Evolutionary conservation across 768 basidiomycete genomes (phyloP), one percentile per base, ranked within the genome.

Genomic region (Pulveroboletus frians): DNA sequence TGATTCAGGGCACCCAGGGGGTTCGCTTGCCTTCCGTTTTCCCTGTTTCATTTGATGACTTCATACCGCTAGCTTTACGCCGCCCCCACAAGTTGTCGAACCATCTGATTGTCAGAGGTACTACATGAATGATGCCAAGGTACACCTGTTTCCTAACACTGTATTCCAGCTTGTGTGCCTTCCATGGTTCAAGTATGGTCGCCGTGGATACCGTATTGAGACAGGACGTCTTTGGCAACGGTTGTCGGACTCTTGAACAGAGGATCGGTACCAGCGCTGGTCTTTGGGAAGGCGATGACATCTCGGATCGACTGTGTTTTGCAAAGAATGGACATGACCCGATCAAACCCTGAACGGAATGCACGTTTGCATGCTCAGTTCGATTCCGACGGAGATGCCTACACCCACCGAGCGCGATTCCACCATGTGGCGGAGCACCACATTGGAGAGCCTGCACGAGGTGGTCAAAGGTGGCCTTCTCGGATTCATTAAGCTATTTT

Each of bases 271-370:
- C 94, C 93, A 50, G 72, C 79, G 35, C 82, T 80, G 8, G 88
- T 86, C 74, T 97, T 97, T 9, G 94, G 94, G 73, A 97, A 97
- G 17, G 94, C 94, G 56, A 97, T 95, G 55, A 97, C 94, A 60
- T 96, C 92, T 52, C 92, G 79, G 57, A 97, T 97, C 34, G 92
- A 92, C 50, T 79, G 77, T 4, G 91, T 79, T 54, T 83, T 81
- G 73, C 91, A 93, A 3, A 97, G 77, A 55, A 94, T 92, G 11
- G 92, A 77, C 81, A 96, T 87, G 53, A 97, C 72, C 30, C 94
- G 82, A 75, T 97, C 94, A 57, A 97, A 90, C 39, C 93, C 93
- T 94, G 66, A 18, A 53, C 39, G 39, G 5, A 51, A 40, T 31
- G 41, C 44, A 30, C 26, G 39, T 59, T 17, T 49, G n/a, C 30